Percentiles rank a stretch among this genome's conserved stretches.
Evolutionary conservation across 1,284 basidiomycete genomes (phyloP).

Genomic region (Ganoderma lucidum): DNA sequence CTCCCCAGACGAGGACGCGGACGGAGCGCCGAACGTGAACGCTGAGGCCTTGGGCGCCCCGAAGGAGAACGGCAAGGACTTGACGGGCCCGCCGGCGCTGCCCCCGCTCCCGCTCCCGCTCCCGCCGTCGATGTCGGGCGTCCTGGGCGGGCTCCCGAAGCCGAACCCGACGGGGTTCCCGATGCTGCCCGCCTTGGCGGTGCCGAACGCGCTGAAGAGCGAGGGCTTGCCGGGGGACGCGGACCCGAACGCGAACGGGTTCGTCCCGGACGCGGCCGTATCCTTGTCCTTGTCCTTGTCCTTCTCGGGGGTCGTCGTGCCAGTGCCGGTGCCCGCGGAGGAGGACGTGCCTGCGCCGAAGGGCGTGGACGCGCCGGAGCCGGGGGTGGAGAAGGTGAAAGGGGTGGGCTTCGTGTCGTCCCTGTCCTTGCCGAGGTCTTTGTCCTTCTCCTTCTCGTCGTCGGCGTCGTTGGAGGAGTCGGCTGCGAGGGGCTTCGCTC

Average conservation of each 20-base stretch:
- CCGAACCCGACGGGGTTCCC: conserved; percentile 67
- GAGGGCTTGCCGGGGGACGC: conserved; percentile 26
- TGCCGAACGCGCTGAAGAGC: conserved; percentile 27
- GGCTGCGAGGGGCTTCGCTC: conserved; percentile 10
- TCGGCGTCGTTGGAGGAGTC: conserved; percentile 7
- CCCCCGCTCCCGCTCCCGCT: background rate
- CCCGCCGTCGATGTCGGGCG: conserved; percentile 34
- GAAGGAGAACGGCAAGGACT: conserved; percentile 32
- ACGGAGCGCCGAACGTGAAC: conserved; percentile 2
- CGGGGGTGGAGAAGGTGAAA: conserved; percentile 25
- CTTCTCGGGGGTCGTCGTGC: conserved; percentile 31
- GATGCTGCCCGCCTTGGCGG: conserved; percentile 50
- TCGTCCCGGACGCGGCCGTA: conserved; percentile 8
- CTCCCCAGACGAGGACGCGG: conserved; percentile 19
- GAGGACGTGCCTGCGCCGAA: conserved; percentile 21
- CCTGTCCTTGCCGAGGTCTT: conserved; percentile 18
- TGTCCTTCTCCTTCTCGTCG: conserved; percentile 29
- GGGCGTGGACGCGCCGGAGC: conserved; percentile 13
- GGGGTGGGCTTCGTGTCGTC: conserved; percentile 8
- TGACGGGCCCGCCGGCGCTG: conserved; percentile 29
- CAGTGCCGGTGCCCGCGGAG: conserved; percentile 7
- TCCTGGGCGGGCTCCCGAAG: conserved; percentile 55
- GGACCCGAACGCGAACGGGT: conserved; percentile 38
- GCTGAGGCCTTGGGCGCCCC: too few relatives aligned
- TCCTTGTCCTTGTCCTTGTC: background rate